Evolutionary conservation across 1,284 basidiomycete species (phyloP).

Genomic region (Ganoderma boninense): DNA sequence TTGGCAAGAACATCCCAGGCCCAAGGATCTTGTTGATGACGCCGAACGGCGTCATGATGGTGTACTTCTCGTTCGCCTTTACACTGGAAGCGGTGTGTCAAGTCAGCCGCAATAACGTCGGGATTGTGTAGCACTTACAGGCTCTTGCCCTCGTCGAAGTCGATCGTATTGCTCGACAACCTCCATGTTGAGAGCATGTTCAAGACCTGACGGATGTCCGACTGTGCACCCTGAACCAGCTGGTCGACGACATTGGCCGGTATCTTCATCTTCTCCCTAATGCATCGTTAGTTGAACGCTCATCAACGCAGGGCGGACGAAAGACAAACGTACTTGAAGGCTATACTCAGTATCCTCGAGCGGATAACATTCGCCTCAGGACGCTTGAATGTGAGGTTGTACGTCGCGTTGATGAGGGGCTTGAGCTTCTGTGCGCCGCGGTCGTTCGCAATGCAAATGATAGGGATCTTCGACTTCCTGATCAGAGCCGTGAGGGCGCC

Average conservation of each 20-base stretch:
- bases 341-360: conserved; percentile 88
- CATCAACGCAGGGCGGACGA: too few species aligned
- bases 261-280: conserved; percentile 93
- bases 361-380: conserved; percentile 80
- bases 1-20: conserved; percentile 89
- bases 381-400: conserved; percentile 81
- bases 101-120: conserved; percentile 7
- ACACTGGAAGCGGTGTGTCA: conserved; percentile 55
- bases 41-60: conserved; percentile 91
- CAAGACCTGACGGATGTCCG: conserved; percentile 95
- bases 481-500: conserved; percentile 93
- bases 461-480: conserved; percentile 96
- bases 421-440: conserved; percentile 88
- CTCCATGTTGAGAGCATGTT: conserved; percentile 99
- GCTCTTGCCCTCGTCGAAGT: conserved; percentile 90
- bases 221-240: conserved; percentile 88
- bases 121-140: conserved; percentile 64
- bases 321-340: conserved; percentile 68
- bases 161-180: conserved; percentile 78
- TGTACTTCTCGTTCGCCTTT: conserved; percentile 92
- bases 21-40: conserved; percentile 88
- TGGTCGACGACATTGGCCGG: conserved; percentile 93
- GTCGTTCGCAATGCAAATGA: conserved; percentile 99
- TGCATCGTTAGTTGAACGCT: conserved; percentile 18
- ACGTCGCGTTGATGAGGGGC: conserved; percentile 82